Conservation (phyloP, 2,329 filamentous ascomycete genomes). For the Colletotrichum salicis region DNA sequence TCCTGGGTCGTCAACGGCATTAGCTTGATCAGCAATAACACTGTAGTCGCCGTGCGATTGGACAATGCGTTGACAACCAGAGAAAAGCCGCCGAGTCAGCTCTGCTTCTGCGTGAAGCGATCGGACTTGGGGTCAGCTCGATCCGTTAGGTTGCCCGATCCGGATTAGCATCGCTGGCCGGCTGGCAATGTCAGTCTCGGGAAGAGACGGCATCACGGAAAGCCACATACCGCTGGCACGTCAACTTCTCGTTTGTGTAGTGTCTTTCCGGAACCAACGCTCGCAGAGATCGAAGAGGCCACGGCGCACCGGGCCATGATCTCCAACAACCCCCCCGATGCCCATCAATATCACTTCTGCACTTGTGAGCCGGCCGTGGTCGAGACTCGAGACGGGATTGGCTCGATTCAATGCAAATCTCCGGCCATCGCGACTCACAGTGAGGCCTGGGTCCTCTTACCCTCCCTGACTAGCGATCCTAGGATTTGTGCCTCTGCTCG, state of each 20-base stretch:
- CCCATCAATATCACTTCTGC: background rate
- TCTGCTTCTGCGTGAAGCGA: slow-evolving; percentile 10
- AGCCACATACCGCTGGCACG: slow-evolving; percentile 13
- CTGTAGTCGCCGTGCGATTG: background rate
- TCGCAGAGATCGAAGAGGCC: background rate
- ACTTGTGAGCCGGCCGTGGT: background rate
- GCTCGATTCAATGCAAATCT: background rate
- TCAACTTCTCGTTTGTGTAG: background rate
- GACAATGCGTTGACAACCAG: slow-evolving; percentile 10
- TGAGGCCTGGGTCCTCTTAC: background rate
- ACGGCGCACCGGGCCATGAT: slow-evolving; percentile 4
- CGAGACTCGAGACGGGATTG: background rate
- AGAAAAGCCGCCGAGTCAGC: slow-evolving; percentile 8
- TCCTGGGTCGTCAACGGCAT: slow-evolving; percentile 8
- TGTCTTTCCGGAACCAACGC: background rate
- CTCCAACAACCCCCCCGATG: slow-evolving; percentile 4
- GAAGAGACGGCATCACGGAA: slow-evolving; percentile 20
- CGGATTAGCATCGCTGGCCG: slow-evolving; percentile 6
- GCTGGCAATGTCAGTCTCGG: slow-evolving; percentile 11
- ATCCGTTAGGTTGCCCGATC: slow-evolving; percentile 16
- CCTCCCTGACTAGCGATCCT: background rate
- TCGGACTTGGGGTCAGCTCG: slow-evolving; percentile 13
- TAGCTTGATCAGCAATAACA: background rate
- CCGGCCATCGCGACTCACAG: background rate
- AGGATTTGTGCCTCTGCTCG: background rate